Evolutionary conservation across 257 asterid genomes (phyloP).

Genomic region (Forsythia suspensa): DNA sequence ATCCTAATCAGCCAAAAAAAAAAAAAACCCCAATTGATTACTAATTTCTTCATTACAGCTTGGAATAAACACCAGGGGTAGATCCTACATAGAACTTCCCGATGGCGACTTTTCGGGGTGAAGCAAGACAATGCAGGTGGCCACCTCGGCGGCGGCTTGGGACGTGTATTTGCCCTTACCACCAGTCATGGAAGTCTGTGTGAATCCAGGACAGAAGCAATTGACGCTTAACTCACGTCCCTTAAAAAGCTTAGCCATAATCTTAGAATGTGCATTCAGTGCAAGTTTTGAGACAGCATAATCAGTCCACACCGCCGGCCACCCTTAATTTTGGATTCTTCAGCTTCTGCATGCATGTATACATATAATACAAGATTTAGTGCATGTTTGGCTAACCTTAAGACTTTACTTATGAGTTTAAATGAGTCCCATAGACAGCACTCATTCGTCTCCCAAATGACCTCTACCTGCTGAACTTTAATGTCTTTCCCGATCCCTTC

Average conservation of each 20-base stretch:
- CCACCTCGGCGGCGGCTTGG: slow-evolving; percentile 47
- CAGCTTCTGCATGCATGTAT: slow-evolving; percentile 30
- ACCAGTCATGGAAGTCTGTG: slow-evolving; percentile 77
- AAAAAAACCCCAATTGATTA: too few species aligned
- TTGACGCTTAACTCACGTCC: slow-evolving; percentile 47
- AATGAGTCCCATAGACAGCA: too few species aligned
- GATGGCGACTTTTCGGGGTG: slow-evolving; percentile 43
- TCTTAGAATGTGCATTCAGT: slow-evolving; percentile 57
- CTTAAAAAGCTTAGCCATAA: slow-evolving; percentile 50
- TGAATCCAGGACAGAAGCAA: slow-evolving; percentile 81
- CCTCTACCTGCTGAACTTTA: too few species aligned
- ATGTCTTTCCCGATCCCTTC: too few species aligned
- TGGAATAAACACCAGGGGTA: slow-evolving; percentile 31
- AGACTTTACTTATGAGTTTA: too few species aligned
- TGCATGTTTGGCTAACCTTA: too few species aligned
- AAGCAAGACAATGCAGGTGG: slow-evolving; percentile 39
- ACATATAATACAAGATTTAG: too few species aligned
- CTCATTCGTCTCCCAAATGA: too few species aligned
- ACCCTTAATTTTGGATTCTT: slow-evolving; percentile 50
- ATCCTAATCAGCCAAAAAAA: too few species aligned
- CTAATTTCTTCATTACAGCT: slow-evolving; percentile 27
- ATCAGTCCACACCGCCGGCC: too few species aligned
- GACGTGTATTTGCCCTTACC: slow-evolving; percentile 62
- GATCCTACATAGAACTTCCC: slow-evolving; percentile 50
- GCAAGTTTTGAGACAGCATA: slow-evolving; percentile 72